A percentile compares a stretch with the other conserved stretches of the same genome.
phyloP scores from a whole-genome alignment of 176 grass and related monocot species.

The Ananas comosus region DNA sequence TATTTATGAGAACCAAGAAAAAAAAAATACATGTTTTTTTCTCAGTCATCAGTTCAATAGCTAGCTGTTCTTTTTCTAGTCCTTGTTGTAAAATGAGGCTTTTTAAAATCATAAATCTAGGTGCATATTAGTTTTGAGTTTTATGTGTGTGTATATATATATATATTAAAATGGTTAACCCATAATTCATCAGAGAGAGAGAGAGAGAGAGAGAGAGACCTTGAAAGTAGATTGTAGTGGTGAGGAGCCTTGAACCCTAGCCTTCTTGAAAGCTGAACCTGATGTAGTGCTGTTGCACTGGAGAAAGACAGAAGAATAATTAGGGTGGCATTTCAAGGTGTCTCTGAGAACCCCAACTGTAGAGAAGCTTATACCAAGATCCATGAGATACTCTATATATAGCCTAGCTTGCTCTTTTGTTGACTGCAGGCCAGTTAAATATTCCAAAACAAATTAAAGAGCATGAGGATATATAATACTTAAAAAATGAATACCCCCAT shows the following conservation, averaged over 20 bases:
- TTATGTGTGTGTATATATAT: not conserved
- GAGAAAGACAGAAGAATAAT: slow-evolving; percentile 39
- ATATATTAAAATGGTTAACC: not conserved
- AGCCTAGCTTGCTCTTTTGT: too few species aligned
- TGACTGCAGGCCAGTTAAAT: not conserved
- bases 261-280: slow-evolving; percentile 76
- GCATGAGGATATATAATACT: not conserved
- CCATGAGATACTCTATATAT: too few species aligned
- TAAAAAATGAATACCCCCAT: too few species aligned
- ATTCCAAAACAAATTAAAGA: not conserved
- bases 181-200: not conserved
- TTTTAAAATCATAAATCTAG: too few species aligned
- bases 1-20: not conserved
- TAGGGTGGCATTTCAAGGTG: slow-evolving; percentile 24
- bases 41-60: not conserved
- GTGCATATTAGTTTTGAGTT: too few species aligned
- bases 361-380: not conserved
- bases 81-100: too few species aligned
- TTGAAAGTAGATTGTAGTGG: slow-evolving; percentile 78
- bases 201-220: slow-evolving; percentile 22
- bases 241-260: slow-evolving; percentile 75
- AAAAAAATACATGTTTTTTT: not conserved
- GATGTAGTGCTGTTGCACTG: slow-evolving; percentile 70
- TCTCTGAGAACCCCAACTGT: slow-evolving; percentile 12
- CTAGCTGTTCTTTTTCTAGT: too few species aligned